Evolutionary conservation across 805 yeast genomes (phyloP).

Genomic region (Clavispora fructus): DNA sequence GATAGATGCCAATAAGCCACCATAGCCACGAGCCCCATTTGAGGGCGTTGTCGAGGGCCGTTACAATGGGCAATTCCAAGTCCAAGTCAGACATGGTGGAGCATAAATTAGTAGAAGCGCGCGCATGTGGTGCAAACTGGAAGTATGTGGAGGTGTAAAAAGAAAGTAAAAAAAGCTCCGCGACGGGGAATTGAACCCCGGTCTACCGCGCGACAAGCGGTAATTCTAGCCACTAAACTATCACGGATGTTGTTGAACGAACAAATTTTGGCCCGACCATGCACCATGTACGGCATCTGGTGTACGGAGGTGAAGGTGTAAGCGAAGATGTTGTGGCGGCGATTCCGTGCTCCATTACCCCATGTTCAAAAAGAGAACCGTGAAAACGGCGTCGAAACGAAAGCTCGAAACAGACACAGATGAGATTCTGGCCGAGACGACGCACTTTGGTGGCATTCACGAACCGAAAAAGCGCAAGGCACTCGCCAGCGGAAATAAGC

Average conservation of each 20-base stretch:
- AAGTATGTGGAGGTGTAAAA: not conserved
- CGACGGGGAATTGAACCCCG: conserved; percentile 20
- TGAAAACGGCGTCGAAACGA: conserved; percentile 3
- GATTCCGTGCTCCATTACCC: not conserved
- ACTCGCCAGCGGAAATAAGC: not conserved
- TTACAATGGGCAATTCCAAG: not conserved
- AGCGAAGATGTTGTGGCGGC: not conserved
- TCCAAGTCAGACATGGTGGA: not conserved
- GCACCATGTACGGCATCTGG: not conserved
- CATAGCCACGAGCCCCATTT: conserved; percentile 33
- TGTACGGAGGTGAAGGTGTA: conserved; percentile 3
- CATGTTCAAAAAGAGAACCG: conserved; percentile 15
- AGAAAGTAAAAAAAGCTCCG: conserved; percentile 10
- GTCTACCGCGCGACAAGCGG: conserved; percentile 22
- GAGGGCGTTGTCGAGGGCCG: not conserved
- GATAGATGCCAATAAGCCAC: conserved; percentile 42
- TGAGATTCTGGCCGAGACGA: not conserved
- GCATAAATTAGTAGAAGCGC: too few relatives aligned
- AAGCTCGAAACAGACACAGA: not conserved
- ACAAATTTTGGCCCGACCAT: too few relatives aligned
- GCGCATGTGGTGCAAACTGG: not conserved
- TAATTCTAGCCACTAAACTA: conserved; percentile 19
- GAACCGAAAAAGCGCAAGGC: conserved; percentile 1
- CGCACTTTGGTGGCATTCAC: not conserved
- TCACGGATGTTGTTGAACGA: conserved; percentile 7